Conservation (phyloP, 805 yeast species). For the Henningerozyma blattae region DNA sequence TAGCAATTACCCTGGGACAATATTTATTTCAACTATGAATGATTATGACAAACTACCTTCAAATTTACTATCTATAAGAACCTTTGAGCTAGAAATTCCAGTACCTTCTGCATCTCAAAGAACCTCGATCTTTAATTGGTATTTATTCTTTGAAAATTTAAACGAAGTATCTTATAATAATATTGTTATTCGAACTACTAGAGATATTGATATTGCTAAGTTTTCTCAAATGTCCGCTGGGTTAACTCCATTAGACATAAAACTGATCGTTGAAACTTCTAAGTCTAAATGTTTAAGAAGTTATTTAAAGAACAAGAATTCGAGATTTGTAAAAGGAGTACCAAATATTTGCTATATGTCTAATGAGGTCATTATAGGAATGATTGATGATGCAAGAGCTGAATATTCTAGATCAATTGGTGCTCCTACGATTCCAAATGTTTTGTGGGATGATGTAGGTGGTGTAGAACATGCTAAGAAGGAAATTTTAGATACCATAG, state of each 20-base stretch:
- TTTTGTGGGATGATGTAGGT: slow-evolving; percentile 95
- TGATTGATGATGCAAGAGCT: slow-evolving; percentile 65
- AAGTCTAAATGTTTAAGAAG: slow-evolving; percentile 41
- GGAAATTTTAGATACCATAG: slow-evolving; percentile 90
- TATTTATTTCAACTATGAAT: slow-evolving; percentile 55
- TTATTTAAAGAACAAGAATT: not conserved
- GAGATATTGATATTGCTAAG: slow-evolving; percentile 34
- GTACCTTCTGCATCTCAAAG: slow-evolving; percentile 80
- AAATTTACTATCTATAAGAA: slow-evolving; percentile 51
- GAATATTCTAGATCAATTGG: slow-evolving; percentile 92
- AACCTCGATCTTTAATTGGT: slow-evolving; percentile 41
- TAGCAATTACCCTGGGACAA: slow-evolving; percentile 21
- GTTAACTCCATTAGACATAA: slow-evolving; percentile 71
- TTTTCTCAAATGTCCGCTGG: slow-evolving; percentile 88
- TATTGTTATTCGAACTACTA: slow-evolving; percentile 1
- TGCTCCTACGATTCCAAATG: slow-evolving; percentile 92
- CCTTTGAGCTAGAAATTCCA: slow-evolving; percentile 62
- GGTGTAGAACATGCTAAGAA: slow-evolving; percentile 84
- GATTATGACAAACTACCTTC: slow-evolving; percentile 62
- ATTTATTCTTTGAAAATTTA: slow-evolving; percentile 27
- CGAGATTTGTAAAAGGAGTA: too few relatives aligned
- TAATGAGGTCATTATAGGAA: slow-evolving; percentile 19
- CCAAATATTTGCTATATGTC: slow-evolving; percentile 42
- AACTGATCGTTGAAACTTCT: slow-evolving; percentile 57
- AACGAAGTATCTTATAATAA: slow-evolving; percentile 3